Evolutionary conservation across 169 alveolate genomes (phyloP).

Genomic region (Nephromyces sp.): DNA sequence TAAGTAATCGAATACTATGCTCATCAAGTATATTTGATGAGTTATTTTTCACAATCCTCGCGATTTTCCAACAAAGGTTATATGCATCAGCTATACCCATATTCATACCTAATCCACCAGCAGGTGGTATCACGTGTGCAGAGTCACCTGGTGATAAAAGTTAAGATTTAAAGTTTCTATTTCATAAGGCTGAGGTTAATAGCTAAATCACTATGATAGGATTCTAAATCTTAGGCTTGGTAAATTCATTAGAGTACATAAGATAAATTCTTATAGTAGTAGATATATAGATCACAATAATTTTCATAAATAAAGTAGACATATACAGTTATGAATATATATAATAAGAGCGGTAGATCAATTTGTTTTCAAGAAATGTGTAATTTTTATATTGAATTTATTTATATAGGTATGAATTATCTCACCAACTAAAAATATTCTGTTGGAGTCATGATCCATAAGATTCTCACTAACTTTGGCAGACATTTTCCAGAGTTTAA

Average conservation of each 20-base stretch:
- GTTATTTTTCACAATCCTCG: conserved; percentile 29
- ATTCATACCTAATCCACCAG: conserved; percentile 89
- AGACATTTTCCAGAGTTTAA: neutral
- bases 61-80: conserved; percentile 58
- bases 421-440: neutral
- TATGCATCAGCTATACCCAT: conserved; percentile 79
- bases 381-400: too few relatives aligned
- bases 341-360: too few relatives aligned
- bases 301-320: too few relatives aligned
- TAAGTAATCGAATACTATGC: neutral
- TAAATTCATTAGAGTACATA: too few relatives aligned
- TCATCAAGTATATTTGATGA: neutral
- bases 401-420: too few relatives aligned
- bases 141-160: conserved; percentile 78
- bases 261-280: too few relatives aligned
- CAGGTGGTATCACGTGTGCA: conserved; percentile 84
- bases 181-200: too few relatives aligned
- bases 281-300: too few relatives aligned
- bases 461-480: conserved; percentile 46
- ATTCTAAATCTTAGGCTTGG: too few relatives aligned
- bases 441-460: conserved; percentile 19
- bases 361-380: too few relatives aligned
- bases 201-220: too few relatives aligned
- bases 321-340: too few relatives aligned
- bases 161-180: neutral